Percentiles rank a stretch among this genome's conserved stretches.
phyloP scores from a whole-genome alignment of 2,329 filamentous ascomycete species.

The Chalaropsis ovoidea region DNA sequence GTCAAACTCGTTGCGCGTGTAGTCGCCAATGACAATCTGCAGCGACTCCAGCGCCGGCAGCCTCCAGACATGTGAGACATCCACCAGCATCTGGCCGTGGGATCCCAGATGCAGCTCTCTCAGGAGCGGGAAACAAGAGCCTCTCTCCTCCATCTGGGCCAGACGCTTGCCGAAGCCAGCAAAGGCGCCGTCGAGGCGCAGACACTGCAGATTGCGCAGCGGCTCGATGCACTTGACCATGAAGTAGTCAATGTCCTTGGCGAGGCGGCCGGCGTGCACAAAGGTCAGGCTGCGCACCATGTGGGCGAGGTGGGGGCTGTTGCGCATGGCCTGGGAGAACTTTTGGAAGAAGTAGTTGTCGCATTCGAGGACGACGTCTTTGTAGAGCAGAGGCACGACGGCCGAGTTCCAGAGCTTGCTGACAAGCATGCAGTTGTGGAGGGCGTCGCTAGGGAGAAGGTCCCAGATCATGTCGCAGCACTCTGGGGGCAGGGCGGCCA shows the following conservation, averaged over 20 bases:
- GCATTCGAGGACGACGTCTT: slow-evolving; percentile 17
- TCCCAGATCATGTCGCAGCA: slow-evolving; percentile 19
- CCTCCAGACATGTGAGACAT: slow-evolving; percentile 16
- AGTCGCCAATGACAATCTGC: slow-evolving; percentile 19
- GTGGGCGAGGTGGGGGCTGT: slow-evolving; percentile 15
- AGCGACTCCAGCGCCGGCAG: slow-evolving; percentile 16
- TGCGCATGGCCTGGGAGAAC: slow-evolving; percentile 20
- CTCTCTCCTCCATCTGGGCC: slow-evolving; percentile 4
- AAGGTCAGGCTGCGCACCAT: slow-evolving; percentile 22
- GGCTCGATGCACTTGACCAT: slow-evolving; percentile 23
- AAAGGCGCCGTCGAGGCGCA: slow-evolving; percentile 19
- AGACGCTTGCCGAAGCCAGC: slow-evolving; percentile 19
- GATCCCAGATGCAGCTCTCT: slow-evolving; percentile 16
- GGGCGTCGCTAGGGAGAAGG: slow-evolving; percentile 13
- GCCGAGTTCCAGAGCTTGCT: slow-evolving; percentile 7
- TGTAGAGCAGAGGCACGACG: slow-evolving; percentile 20
- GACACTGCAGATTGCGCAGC: slow-evolving; percentile 14
- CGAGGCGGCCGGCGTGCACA: background rate
- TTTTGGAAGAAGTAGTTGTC: slow-evolving; percentile 25
- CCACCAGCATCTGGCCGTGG: slow-evolving; percentile 16
- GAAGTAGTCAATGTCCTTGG: slow-evolving; percentile 18
- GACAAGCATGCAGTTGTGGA: slow-evolving; percentile 14
- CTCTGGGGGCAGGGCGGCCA: slow-evolving; percentile 18
- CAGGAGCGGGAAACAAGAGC: slow-evolving; percentile 16
- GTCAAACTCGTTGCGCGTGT: slow-evolving; percentile 15